Base-by-base conservation (phyloP, 139 green algal species). In the Chlorella sp. region DNA sequence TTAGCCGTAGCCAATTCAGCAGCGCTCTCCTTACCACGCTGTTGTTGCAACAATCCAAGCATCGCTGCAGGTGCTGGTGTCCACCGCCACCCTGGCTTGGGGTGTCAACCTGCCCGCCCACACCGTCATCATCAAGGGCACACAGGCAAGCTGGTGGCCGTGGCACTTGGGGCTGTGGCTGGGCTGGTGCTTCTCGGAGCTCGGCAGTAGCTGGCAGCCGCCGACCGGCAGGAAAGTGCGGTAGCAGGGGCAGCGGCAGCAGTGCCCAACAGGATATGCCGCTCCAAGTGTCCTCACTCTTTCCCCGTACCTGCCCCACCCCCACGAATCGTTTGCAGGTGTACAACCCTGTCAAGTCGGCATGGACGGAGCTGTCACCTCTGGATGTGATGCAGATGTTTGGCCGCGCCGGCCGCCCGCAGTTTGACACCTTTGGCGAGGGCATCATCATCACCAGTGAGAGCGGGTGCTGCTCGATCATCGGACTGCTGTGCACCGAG, bases 361-460 rank as follows among this genome's bases (percentile, higher is more conserved):
- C 83, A 3, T 99, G 97, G 97, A 92, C 91, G 77, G 96, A 99
- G 91, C 92, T 99, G 72, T 93, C 87, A 67, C 93, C 94, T 13
- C 93, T 98, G 92, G 97, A 99, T 88, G 93, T 99, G 54, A 99
- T 99, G 97, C 97, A 99, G 92, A 99, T 99, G 97, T 94, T 99
- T 90, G 97, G 97, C 24, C 94, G 97, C 41, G 97, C 97, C 17
- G 97, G 97, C 9, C 92, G 97, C 1, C 97, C 97, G 22, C 96
- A 99, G 93, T 99, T 93, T 72, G 97, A 99, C 90, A 95, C 94
- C 3, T 97, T 96, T 86, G 97, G 97, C 62, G 95, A 98, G 89
- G 97, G 96, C 82, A 97, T 99, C 93, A 98, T 99, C 92, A 98
- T 99, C 90, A 98, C 95, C 36, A 65, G 86, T 91, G 74, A 60